Evolutionary conservation across 805 yeast genomes (phyloP), one percentile per base, ranked within the genome.

Genomic region (Ogataea neopini): DNA sequence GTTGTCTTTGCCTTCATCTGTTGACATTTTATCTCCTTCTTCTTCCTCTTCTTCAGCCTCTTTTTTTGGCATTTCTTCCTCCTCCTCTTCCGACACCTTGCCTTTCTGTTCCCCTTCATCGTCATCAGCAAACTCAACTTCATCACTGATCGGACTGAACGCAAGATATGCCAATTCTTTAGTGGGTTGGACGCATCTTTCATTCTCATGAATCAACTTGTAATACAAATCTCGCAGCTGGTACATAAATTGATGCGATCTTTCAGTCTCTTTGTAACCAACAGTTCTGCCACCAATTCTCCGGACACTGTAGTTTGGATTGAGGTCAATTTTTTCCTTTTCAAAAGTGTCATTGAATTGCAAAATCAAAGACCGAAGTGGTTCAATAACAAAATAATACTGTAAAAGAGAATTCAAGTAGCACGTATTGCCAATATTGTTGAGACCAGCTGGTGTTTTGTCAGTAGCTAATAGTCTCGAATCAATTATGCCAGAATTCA

Each of bases 391-490:
- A 69, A 90, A 94, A 64, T 89, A 92, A 60, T 86, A 92, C 62
- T 92, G 99, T 35, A 92, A 69, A 41, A 94, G 72, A 0, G 98
- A 92, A 63, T 94, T 92, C 64, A 94, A 72, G 57, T 91, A 91
- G 66, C 99, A 94, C 0, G 99, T 92, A 63, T 94, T 94, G 19
- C 99, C 99, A 52, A 90, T 91, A 62, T 94, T 94, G 66, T 86
- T 88, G 60, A 94, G 74, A 0, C 99, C 99, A 3, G 89, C 88
- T 0, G 99, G 99, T 80, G 92, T 83, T 42, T 79, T 76, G 13
- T 78, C 83, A 0, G 81, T 77, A 0, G 90, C 83, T 15, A 86
- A 64, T 1, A 76, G 64, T 8, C 75, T 68, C 4, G 81, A 76
- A 61, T 85, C 88, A 30, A 85, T 69, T 17, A 75, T 67, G 0